A percentile compares a stretch with the other conserved stretches of the same genome.
Conservation (phyloP, 176 grass and related monocot genomes). For the Eleusine coracana region DNA sequence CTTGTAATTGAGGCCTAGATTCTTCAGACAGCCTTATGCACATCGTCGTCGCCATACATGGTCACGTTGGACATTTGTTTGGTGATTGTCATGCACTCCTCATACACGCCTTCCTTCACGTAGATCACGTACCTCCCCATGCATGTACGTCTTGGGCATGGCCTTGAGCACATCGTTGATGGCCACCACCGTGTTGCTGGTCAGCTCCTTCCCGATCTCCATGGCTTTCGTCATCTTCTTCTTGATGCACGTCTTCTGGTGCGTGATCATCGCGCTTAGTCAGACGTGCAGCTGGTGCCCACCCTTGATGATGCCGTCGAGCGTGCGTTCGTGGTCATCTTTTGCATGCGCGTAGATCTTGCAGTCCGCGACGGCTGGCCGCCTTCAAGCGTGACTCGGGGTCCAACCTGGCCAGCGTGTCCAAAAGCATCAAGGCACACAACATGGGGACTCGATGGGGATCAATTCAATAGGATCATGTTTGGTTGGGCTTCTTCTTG, state of each 20-base stretch:
- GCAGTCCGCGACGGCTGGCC: no score
- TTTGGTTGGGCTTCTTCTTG: no score
- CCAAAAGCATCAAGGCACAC: no score
- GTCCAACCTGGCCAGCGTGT: no score
- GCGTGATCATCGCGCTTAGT: constrained; percentile 71
- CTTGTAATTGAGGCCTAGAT: no score
- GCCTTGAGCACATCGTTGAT: constrained; percentile 36
- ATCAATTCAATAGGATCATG: no score
- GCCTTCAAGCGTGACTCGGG: no score
- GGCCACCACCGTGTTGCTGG: constrained; percentile 74
- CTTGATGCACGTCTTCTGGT: constrained; percentile 87
- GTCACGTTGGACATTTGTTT: constrained; percentile 60
- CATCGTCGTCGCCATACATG: constrained; percentile 52
- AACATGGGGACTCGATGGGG: no score
- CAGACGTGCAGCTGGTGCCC: constrained; percentile 58
- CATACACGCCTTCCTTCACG: constrained; percentile 77
- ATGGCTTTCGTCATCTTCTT: constrained; percentile 65
- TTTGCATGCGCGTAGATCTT: no score
- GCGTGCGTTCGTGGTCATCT: no score
- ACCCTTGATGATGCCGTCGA: constrained; percentile 40
- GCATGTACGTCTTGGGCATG: no score
- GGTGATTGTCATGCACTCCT: constrained; percentile 59
- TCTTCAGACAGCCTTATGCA: no score
- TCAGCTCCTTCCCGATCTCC: constrained; percentile 53
- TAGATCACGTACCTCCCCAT: constrained; percentile 49